These are phyloP conservation scores for Penicillium robsamsonii DNA, from an alignment of 495 filamentous ascomycete species.

Conservation along the genomic window DNA sequence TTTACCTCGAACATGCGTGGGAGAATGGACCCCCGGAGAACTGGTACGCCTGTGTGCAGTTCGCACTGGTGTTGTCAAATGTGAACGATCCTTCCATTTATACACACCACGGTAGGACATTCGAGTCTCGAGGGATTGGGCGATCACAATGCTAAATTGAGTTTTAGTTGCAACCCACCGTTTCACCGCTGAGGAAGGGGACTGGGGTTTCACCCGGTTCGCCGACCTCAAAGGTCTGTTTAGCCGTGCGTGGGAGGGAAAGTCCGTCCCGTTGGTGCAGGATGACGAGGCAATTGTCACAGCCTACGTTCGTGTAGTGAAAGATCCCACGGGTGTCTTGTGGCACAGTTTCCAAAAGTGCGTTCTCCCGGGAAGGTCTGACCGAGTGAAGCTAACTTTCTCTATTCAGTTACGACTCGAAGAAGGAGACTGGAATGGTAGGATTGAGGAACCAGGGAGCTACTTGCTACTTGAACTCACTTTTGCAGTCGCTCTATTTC, in stretches of 20 bases:
- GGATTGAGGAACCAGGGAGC: constrained; percentile 97
- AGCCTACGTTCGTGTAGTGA: constrained; percentile 88
- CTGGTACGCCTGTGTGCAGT: constrained; percentile 96
- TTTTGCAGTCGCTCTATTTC: constrained; percentile 95
- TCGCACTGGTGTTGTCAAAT: constrained; percentile 91
- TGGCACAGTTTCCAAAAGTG: constrained; percentile 98
- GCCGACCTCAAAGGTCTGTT: constrained; percentile 82
- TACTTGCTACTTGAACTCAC: constrained; percentile 97
- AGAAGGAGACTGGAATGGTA: constrained; percentile 96
- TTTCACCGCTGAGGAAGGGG: constrained; percentile 93
- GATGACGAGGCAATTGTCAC: constrained; percentile 83
- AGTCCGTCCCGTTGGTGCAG: constrained; percentile 76
- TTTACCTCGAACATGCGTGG: constrained; percentile 95
- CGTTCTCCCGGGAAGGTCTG: constrained; percentile 15
- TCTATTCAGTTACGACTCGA: constrained; percentile 79
- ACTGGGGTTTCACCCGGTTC: constrained; percentile 98
- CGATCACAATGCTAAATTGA: constrained; percentile 17
- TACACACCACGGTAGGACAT: constrained; percentile 57
- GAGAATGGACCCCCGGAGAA: constrained; percentile 71
- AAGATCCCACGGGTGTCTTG: constrained; percentile 96
- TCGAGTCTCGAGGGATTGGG: not conserved
- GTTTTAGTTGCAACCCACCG: constrained; percentile 70
- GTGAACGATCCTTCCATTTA: constrained; percentile 80
- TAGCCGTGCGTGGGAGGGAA: constrained; percentile 63
- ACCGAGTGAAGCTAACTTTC: not conserved